A percentile compares a stretch with the other conserved stretches of the same genome.
phyloP scores from a whole-genome alignment of 2,329 filamentous ascomycete species.

The Tolypocladium amazonense region DNA sequence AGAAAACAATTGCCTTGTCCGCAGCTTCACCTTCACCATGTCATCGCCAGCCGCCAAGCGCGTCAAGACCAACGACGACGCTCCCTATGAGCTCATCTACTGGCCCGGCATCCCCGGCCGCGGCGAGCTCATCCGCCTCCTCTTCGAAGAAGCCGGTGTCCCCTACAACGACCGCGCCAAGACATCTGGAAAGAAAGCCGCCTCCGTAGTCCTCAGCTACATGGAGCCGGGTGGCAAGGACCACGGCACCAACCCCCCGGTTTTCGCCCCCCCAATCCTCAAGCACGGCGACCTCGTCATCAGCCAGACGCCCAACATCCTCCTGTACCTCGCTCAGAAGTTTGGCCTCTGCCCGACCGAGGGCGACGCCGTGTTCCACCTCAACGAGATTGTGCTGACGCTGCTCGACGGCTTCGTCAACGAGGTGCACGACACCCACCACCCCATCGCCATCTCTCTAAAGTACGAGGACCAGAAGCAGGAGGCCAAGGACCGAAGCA shows the following conservation, averaged over 20 bases:
- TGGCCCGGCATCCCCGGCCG: slow-evolving; percentile 63
- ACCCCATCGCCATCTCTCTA: slow-evolving; percentile 47
- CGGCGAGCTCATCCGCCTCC: slow-evolving; percentile 62
- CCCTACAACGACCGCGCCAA: slow-evolving; percentile 48
- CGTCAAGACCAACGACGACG: slow-evolving; percentile 27
- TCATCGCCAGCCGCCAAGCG: slow-evolving; percentile 14
- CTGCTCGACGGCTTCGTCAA: slow-evolving; percentile 60
- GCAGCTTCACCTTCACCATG: slow-evolving; percentile 5
- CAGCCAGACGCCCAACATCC: slow-evolving; percentile 62
- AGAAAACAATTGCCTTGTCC: background rate
- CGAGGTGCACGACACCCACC: slow-evolving; percentile 67
- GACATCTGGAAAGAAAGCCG: slow-evolving; percentile 33
- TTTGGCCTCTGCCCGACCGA: slow-evolving; percentile 42
- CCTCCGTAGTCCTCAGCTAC: slow-evolving; percentile 35
- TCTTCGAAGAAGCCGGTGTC: slow-evolving; percentile 57
- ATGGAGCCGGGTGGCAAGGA: slow-evolving; percentile 34
- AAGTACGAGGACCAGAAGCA: slow-evolving; percentile 71
- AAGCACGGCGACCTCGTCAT: slow-evolving; percentile 51
- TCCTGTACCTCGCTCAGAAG: slow-evolving; percentile 55
- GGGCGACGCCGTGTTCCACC: slow-evolving; percentile 36
- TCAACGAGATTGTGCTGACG: slow-evolving; percentile 57
- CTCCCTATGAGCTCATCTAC: slow-evolving; percentile 57
- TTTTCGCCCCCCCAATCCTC: slow-evolving; percentile 57
- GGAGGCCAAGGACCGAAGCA: slow-evolving; percentile 47
- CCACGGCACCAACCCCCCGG: slow-evolving; percentile 50